Conservation (phyloP, 495 filamentous ascomycete species). For the Talaromyces stipitatus region DNA sequence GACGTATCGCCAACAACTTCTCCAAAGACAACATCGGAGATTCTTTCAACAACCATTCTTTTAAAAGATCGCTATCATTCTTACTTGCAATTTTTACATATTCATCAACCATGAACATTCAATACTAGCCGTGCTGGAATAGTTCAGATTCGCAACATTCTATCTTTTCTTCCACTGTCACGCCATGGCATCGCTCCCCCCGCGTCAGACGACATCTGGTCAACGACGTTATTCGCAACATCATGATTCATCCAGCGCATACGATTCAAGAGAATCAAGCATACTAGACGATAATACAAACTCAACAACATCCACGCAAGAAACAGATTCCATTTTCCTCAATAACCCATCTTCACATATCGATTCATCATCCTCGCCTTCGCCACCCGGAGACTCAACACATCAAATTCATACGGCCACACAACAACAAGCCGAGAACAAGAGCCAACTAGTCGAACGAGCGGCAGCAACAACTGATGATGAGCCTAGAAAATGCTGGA, state of each 20-base stretch:
- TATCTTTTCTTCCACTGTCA: not conserved
- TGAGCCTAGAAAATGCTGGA: conserved; percentile 75
- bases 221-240: conserved; percentile 19
- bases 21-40: not conserved
- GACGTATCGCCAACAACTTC: not conserved
- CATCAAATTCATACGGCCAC: conserved; percentile 3
- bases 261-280: not conserved
- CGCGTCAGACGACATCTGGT: conserved; percentile 23
- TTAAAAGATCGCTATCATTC: not conserved
- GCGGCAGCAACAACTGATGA: conserved; percentile 8
- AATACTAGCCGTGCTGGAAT: not conserved
- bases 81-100: not conserved
- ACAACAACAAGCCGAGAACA: not conserved
- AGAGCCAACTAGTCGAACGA: not conserved
- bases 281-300: not conserved
- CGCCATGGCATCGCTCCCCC: conserved; percentile 30
- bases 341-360: conserved; percentile 20
- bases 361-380: conserved; percentile 10
- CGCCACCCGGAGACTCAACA: not conserved
- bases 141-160: not conserved
- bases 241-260: conserved; percentile 1
- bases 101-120: not conserved
- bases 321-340: conserved; percentile 35
- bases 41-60: not conserved
- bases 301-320: conserved; percentile 15